These are phyloP conservation scores for Cercospora beticola DNA, from an alignment of 2,329 filamentous ascomycete species.

Conservation along the genomic window DNA sequence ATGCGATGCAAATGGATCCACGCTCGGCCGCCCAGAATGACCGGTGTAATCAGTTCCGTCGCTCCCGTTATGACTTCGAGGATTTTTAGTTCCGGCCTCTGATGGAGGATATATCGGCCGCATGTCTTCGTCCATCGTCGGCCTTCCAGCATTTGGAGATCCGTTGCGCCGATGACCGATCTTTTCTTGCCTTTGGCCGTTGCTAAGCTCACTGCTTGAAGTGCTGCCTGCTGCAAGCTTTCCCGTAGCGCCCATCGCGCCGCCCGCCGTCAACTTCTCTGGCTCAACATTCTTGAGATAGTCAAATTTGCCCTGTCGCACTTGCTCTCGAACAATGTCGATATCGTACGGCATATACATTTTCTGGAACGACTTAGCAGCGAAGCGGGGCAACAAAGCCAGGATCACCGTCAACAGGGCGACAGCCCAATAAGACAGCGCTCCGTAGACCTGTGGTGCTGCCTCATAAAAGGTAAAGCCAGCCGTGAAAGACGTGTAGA, in stretches of 20 bases:
- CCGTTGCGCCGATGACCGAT: slow-evolving; percentile 47
- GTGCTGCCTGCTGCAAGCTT: slow-evolving; percentile 53
- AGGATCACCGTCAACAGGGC: slow-evolving; percentile 76
- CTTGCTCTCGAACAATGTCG: slow-evolving; percentile 93
- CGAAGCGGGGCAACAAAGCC: slow-evolving; percentile 83
- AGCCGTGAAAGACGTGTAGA: slow-evolving; percentile 67
- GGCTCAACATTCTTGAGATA: slow-evolving; percentile 62
- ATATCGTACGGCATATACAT: slow-evolving; percentile 89
- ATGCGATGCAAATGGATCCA: slow-evolving; percentile 37
- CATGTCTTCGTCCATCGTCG: slow-evolving; percentile 77
- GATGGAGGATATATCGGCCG: slow-evolving; percentile 93
- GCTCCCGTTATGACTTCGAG: slow-evolving; percentile 83
- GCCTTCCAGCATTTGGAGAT: slow-evolving; percentile 17
- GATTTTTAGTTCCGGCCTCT: slow-evolving; percentile 76
- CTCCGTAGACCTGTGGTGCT: slow-evolving; percentile 73
- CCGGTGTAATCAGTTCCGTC: slow-evolving; percentile 88
- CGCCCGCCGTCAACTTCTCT: slow-evolving; percentile 18
- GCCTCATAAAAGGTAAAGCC: slow-evolving; percentile 72
- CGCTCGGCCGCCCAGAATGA: slow-evolving; percentile 41
- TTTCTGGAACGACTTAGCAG: slow-evolving; percentile 85
- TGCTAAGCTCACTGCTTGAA: slow-evolving; percentile 56
- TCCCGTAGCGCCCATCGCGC: slow-evolving; percentile 43
- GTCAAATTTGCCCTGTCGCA: slow-evolving; percentile 77
- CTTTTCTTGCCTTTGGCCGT: slow-evolving; percentile 14
- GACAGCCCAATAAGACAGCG: slow-evolving; percentile 83